These are phyloP conservation scores for Ilyonectria destructans DNA, from an alignment of 2,329 filamentous ascomycete species.

Conservation along the genomic window DNA sequence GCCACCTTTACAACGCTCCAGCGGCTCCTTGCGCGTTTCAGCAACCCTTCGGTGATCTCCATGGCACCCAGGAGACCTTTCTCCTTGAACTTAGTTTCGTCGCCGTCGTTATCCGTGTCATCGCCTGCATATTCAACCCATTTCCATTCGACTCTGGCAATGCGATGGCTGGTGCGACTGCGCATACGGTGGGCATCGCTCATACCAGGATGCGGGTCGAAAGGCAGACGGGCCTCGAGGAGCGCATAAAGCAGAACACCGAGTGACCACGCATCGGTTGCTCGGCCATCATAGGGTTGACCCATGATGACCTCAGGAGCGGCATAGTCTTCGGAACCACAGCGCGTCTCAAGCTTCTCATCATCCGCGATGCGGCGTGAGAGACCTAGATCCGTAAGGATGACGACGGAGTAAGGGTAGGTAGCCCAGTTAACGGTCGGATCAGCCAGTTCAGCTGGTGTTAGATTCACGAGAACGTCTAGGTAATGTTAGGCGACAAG, in stretches of 20 bases:
- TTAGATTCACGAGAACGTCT: constrained; percentile 94
- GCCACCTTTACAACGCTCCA: constrained; percentile 84
- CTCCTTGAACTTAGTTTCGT: constrained; percentile 73
- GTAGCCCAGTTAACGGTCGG: constrained; percentile 77
- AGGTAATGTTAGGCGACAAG: constrained; percentile 30
- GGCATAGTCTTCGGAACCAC: constrained; percentile 97
- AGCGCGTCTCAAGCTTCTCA: constrained; percentile 92
- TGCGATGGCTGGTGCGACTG: constrained; percentile 91
- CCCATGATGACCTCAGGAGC: constrained; percentile 97
- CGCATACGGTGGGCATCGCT: constrained; percentile 83
- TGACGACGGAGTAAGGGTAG: constrained; percentile 88
- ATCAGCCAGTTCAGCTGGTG: constrained; percentile 77
- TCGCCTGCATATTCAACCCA: constrained; percentile 91
- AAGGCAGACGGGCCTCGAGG: constrained; percentile 92
- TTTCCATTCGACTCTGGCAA: constrained; percentile 94
- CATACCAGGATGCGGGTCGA: constrained; percentile 89
- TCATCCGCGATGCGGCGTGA: constrained; percentile 89
- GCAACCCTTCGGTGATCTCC: constrained; percentile 85
- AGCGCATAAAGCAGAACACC: constrained; percentile 95
- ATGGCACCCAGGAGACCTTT: constrained; percentile 82
- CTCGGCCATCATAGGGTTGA: constrained; percentile 92
- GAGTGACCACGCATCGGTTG: constrained; percentile 94
- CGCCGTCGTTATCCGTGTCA: constrained; percentile 88
- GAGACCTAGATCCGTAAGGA: constrained; percentile 92
- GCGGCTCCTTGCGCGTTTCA: constrained; percentile 86